Percentiles rank a stretch among this genome's conserved stretches.
Evolutionary conservation across 2,329 filamentous ascomycete genomes (phyloP).

Genomic region (Sclerotinia glacialis): DNA sequence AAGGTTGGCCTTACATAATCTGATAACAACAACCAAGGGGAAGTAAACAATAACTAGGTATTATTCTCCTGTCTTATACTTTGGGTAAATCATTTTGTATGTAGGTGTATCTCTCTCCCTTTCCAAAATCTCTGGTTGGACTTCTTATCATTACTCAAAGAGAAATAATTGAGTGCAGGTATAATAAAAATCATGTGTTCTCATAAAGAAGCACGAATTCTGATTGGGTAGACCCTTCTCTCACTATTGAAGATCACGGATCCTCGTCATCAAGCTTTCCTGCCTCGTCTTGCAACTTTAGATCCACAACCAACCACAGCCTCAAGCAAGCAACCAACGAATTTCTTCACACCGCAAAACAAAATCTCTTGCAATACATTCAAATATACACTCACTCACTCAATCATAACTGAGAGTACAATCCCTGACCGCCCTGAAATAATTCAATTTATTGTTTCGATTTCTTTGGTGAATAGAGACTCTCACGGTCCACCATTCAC

Average conservation of each 20-base stretch:
- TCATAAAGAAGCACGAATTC: neutral
- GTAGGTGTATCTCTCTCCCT: too few species aligned
- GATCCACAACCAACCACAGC: conserved; percentile 14
- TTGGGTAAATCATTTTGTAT: neutral
- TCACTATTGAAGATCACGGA: neutral
- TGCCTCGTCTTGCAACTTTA: conserved; percentile 7
- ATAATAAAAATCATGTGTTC: neutral
- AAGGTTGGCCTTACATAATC: neutral
- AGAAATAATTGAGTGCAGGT: neutral
- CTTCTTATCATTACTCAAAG: neutral
- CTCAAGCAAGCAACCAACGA: conserved; percentile 19
- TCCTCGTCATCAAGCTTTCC: conserved; percentile 20
- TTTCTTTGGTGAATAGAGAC: conserved; percentile 6
- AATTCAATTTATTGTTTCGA: neutral
- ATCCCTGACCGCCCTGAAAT: neutral
- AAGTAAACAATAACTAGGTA: neutral
- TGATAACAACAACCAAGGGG: neutral
- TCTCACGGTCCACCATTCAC: conserved; percentile 9
- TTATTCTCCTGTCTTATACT: too few species aligned
- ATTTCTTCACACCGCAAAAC: conserved; percentile 3
- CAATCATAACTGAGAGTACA: neutral
- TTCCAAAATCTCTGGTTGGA: neutral
- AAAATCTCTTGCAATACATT: conserved; percentile 9
- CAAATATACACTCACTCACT: neutral
- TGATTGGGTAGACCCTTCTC: conserved; percentile 1